Percentiles rank a stretch among this genome's conserved stretches.
These are phyloP conservation scores for Boletellus emodensis DNA, from an alignment of 768 basidiomycete genomes.

Conservation along the genomic window DNA sequence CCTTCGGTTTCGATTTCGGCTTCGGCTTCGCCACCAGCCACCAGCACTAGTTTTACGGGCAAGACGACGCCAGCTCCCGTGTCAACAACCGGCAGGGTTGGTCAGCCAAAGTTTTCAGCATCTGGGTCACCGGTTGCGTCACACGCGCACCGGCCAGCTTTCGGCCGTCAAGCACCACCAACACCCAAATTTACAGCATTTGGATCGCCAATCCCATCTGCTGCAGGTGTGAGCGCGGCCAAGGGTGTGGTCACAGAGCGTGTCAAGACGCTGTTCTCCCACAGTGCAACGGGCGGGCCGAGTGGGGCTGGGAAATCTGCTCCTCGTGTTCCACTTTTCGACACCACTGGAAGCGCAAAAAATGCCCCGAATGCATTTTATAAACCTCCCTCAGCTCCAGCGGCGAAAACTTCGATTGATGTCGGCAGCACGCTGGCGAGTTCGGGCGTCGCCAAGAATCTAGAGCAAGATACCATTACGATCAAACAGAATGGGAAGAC, in stretches of 20 bases:
- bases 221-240: not conserved
- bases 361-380: slow-evolving; percentile 65
- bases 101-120: not conserved
- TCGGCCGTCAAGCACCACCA: slow-evolving; percentile 5
- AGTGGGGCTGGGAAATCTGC: slow-evolving; percentile 3
- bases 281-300: not conserved
- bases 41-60: not conserved
- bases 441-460: not conserved
- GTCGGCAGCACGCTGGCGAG: not conserved
- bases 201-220: slow-evolving; percentile 20
- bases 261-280: slow-evolving; percentile 14
- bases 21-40: slow-evolving; percentile 4
- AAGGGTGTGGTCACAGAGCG: slow-evolving; percentile 15
- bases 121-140: slow-evolving; percentile 9
- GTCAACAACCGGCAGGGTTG: not conserved
- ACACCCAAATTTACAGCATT: slow-evolving; percentile 26
- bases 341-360: slow-evolving; percentile 45
- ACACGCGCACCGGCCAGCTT: not conserved
- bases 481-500: slow-evolving; percentile 8
- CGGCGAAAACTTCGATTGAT: not conserved
- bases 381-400: slow-evolving; percentile 39
- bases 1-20: slow-evolving; percentile 5
- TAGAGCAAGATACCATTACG: not conserved
- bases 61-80: slow-evolving; percentile 1
- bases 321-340: slow-evolving; percentile 34